Conservation (phyloP, 768 basidiomycete genomes). For the Leccinum disarticulatum region DNA sequence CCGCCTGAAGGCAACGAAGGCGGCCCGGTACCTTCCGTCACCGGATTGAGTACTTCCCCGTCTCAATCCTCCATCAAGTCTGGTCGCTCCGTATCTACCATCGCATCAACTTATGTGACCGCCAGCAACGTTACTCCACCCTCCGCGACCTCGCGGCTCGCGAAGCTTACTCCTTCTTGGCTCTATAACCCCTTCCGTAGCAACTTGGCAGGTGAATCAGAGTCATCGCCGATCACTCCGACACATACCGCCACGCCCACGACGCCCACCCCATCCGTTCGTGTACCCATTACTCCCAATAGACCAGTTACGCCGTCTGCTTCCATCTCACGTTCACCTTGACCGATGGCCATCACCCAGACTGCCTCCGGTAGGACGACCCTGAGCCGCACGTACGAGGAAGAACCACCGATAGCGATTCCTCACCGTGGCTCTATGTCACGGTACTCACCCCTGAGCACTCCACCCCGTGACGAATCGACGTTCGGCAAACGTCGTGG, state of each 20-base stretch:
- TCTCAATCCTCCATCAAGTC: conserved; percentile 65
- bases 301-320: conserved; percentile 31
- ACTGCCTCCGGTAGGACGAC: conserved; percentile 43
- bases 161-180: conserved; percentile 76
- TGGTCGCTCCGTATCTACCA: conserved; percentile 50
- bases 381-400: conserved; percentile 55
- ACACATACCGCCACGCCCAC: conserved; percentile 37
- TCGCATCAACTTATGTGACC: conserved; percentile 23
- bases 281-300: conserved; percentile 32
- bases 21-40: conserved; percentile 33
- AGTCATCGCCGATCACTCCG: conserved; percentile 46
- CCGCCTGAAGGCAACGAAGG: conserved; percentile 42
- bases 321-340: conserved; percentile 38
- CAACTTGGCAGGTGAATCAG: conserved; percentile 52
- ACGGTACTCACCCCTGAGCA: conserved; percentile 63
- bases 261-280: conserved; percentile 27
- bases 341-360: conserved; percentile 41
- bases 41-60: conserved; percentile 55
- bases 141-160: conserved; percentile 38
- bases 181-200: conserved; percentile 74
- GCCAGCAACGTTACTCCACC: conserved; percentile 20
- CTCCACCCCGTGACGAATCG: conserved; percentile 71
- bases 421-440: conserved; percentile 49
- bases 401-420: conserved; percentile 44
- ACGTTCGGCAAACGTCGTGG: conserved; percentile 39